phyloP scores from a whole-genome alignment of 2,329 filamentous ascomycete species.

The Aspergillus ruber region DNA sequence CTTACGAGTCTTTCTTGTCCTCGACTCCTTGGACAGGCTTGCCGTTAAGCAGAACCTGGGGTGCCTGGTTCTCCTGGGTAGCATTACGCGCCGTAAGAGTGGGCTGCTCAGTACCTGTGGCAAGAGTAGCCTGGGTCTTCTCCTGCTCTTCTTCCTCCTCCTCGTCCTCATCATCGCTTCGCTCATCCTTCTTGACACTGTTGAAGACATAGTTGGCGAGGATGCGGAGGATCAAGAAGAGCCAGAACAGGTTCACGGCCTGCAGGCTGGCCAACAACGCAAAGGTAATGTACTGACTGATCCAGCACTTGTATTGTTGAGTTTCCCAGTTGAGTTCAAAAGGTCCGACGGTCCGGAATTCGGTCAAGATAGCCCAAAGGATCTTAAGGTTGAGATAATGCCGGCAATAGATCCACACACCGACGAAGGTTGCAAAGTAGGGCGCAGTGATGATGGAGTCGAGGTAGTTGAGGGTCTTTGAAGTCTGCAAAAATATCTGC shows the following conservation, averaged over 20 bases:
- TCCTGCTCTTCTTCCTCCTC: conserved; percentile 26
- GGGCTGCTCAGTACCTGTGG: conserved; percentile 19
- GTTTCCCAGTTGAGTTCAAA: conserved; percentile 45
- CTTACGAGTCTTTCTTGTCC: conserved; percentile 16
- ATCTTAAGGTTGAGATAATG: conserved; percentile 57
- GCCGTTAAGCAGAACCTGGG: conserved; percentile 35
- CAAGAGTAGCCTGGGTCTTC: conserved; percentile 18
- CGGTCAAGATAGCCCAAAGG: conserved; percentile 41
- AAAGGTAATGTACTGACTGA: conserved; percentile 43
- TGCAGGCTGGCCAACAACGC: conserved; percentile 39
- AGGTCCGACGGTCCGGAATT: conserved; percentile 43
- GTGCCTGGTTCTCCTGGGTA: conserved; percentile 25
- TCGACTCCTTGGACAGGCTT: conserved; percentile 24
- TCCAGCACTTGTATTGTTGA: conserved; percentile 45
- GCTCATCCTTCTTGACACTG: conserved; percentile 35
- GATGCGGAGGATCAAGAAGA: conserved; percentile 41
- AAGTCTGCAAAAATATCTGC: conserved; percentile 52
- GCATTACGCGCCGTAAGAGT: conserved; percentile 11
- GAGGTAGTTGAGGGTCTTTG: conserved; percentile 87
- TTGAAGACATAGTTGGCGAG: conserved; percentile 37
- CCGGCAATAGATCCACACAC: conserved; percentile 80
- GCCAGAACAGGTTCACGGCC: conserved; percentile 42
- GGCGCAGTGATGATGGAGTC: conserved; percentile 71
- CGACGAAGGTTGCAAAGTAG: conserved; percentile 78
- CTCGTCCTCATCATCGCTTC: conserved; percentile 42